Base-by-base conservation (phyloP, 441 rosid species). In the Aleurites moluccanus region DNA sequence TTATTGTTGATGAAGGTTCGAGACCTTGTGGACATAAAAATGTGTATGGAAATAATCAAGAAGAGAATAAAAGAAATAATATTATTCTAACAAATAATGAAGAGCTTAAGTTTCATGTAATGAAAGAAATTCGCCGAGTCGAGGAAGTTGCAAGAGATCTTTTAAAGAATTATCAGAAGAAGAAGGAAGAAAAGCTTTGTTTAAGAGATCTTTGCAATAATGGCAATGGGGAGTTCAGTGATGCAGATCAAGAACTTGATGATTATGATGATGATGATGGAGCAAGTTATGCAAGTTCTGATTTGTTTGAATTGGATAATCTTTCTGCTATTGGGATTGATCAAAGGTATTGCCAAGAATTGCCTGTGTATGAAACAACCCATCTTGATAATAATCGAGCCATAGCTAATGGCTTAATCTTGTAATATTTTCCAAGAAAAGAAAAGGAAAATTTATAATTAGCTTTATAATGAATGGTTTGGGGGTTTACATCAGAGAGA, bases 291-390 rank as follows among this genome's bases (percentile, higher is more conserved):
- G 89, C 98, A 23, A 94, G 99, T 80, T 94, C 99, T 1, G 99
- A 95, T 84, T 80, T 95, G 30, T 95, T 95, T 44, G 99, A 95
- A 70, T 69, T 95, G 82, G 99, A 95, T 84, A 82, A 89, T 88
- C 92, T 91, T 62, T 88, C 91, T 15, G 84, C 82, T 18, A 85
- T 90, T 67, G 98, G 92, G 64, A 83, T 85, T 40, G 89, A 90
- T 38, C 40, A 38, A 50, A 86, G 90, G 88, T 94, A 92, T 47
- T 52, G 86, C 0, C 89, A 92, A 80, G 99, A 95, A 81, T 77
- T 95, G 74, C 98, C 99, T 0, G 98, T 95, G 70, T 95, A 95
- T 75, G 99, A 90, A 82, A 91, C 98, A 38, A 95, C 99, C 15
- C 88, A 88, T 86, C 83, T 90, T 13, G 83, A 75, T 64, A 83